These are phyloP conservation scores for Arthrocladium fulminans DNA, from an alignment of 2,329 filamentous ascomycete species.

Conservation along the genomic window DNA sequence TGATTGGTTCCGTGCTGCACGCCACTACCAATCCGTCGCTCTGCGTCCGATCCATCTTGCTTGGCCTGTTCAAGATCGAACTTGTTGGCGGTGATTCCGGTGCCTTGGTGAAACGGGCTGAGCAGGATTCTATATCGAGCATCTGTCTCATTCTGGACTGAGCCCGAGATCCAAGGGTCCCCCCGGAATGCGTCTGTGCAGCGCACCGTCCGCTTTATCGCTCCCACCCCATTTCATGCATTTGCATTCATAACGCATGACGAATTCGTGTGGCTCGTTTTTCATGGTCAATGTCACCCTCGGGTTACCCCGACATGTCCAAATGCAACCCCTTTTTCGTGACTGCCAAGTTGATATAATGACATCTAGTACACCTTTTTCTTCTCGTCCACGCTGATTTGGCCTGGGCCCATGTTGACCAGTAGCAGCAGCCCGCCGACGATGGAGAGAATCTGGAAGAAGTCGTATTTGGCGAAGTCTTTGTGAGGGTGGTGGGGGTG, in stretches of 20 bases:
- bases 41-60: not conserved
- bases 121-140: too few species aligned
- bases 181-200: too few species aligned
- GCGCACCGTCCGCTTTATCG: not conserved
- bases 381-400: constrained; percentile 99
- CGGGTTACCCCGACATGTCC: not conserved
- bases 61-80: not conserved
- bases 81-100: not conserved
- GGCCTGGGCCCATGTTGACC: constrained; percentile 96
- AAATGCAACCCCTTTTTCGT: constrained; percentile 1
- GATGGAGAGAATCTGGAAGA: constrained; percentile 99
- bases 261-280: not conserved
- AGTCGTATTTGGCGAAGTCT: constrained; percentile 99
- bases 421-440: constrained; percentile 88
- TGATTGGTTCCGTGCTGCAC: constrained; percentile 7
- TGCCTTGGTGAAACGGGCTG: not conserved
- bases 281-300: not conserved
- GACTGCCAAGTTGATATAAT: not conserved
- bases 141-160: not conserved
- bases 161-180: too few species aligned
- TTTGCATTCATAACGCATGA: not conserved
- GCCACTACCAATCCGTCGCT: constrained; percentile 1
- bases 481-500: constrained; percentile 98
- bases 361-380: constrained; percentile 92
- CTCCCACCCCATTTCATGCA: not conserved